phyloP scores from a whole-genome alignment of 768 basidiomycete species.

The Zangia roseola region DNA sequence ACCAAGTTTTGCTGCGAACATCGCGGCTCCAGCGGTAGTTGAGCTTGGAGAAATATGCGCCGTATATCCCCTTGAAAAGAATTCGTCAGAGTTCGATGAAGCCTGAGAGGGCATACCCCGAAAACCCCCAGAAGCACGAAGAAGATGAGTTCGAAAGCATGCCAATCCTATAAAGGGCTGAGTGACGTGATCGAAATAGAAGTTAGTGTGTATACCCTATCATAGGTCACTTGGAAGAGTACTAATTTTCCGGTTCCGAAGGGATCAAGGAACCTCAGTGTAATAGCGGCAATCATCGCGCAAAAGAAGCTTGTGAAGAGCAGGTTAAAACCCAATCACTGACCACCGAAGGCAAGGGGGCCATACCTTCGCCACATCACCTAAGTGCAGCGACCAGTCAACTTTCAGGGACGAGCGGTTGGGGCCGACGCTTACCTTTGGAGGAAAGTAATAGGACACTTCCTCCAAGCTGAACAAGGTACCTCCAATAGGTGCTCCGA shows the following conservation, averaged over 20 bases:
- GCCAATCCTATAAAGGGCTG: constrained; percentile 72
- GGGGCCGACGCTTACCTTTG: constrained; percentile 55
- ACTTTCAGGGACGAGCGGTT: neutral
- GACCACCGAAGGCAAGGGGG: neutral
- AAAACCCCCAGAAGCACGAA: constrained; percentile 88
- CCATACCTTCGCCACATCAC: constrained; percentile 91
- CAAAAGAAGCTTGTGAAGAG: constrained; percentile 83
- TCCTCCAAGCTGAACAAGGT: constrained; percentile 93
- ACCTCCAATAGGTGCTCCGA: constrained; percentile 95
- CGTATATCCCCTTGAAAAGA: constrained; percentile 75
- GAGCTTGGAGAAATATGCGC: constrained; percentile 88
- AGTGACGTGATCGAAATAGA: neutral
- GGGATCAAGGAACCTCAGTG: constrained; percentile 88
- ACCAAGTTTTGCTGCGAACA: constrained; percentile 79
- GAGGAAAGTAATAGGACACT: constrained; percentile 95
- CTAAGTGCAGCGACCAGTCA: constrained; percentile 31
- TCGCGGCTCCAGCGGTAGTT: constrained; percentile 88
- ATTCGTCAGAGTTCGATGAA: constrained; percentile 7
- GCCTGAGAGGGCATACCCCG: constrained; percentile 53
- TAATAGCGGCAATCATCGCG: constrained; percentile 96
- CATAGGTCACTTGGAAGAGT: constrained; percentile 87
- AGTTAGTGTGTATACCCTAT: constrained; percentile 49
- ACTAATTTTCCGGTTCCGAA: constrained; percentile 95
- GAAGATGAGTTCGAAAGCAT: constrained; percentile 81
- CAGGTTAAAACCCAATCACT: neutral